Conservation (phyloP, 352 stramenopile species). For the Phytophthora litchii region DNA sequence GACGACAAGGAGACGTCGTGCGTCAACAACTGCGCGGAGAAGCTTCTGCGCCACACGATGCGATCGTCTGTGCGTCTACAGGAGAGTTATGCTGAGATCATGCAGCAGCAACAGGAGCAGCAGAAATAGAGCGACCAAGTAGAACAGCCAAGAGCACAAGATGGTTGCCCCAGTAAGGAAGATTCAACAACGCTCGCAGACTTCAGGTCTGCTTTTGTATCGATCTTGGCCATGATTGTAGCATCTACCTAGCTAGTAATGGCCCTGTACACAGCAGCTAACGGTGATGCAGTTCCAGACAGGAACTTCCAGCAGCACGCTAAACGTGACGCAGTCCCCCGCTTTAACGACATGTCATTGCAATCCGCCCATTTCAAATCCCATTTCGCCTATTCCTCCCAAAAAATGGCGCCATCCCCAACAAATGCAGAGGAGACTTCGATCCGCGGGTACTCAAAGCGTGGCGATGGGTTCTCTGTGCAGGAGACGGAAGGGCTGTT, state of each 20-base stretch:
- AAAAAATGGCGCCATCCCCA: slow-evolving; percentile 41
- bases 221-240: not conserved
- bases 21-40: slow-evolving; percentile 90
- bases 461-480: slow-evolving; percentile 40
- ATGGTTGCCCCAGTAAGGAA: slow-evolving; percentile 10
- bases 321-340: not conserved
- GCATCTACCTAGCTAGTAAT: too few species aligned
- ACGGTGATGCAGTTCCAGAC: too few species aligned
- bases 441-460: slow-evolving; percentile 28
- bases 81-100: slow-evolving; percentile 89
- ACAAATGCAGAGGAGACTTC: slow-evolving; percentile 18
- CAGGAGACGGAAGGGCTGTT: slow-evolving; percentile 39
- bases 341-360: not conserved
- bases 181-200: slow-evolving; percentile 7
- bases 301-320: too few species aligned
- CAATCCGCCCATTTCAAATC: slow-evolving; percentile 1
- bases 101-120: slow-evolving; percentile 82
- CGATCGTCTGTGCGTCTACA: slow-evolving; percentile 88
- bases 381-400: slow-evolving; percentile 21
- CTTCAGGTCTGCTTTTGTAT: not conserved
- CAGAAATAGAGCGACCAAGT: slow-evolving; percentile 49
- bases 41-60: slow-evolving; percentile 92
- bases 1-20: slow-evolving; percentile 90
- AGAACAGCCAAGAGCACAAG: not conserved
- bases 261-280: too few species aligned